Base-by-base conservation (phyloP, 1,139 yeast species). In the Suhomyces atakaporum region DNA sequence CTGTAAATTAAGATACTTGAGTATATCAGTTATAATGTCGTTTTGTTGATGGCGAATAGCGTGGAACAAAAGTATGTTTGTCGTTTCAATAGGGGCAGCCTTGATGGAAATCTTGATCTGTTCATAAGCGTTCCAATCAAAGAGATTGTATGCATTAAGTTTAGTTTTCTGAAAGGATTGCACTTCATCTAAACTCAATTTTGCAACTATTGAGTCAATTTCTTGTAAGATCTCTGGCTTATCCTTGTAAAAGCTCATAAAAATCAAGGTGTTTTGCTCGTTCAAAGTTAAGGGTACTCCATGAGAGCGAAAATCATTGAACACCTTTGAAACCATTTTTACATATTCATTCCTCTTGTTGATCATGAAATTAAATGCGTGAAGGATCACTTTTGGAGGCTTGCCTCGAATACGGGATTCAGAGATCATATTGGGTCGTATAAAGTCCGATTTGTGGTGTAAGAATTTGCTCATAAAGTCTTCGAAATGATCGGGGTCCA, bases 401-500 rank as follows among this genome's bases (percentile, higher is more conserved):
- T 29, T 27, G 1, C 33, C 40, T 6, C 20, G 18, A 3, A 47
- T 24, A 7, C 38, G 33, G 7, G 47, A 36, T 3, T 39, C 33
- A 1, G 60, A 51, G 3, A 60, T 45, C 7, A 33, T 29, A 20
- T 50, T 56, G 10, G 66, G 62, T 32, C 44, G 50, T 23, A 51
- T 39, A 34, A 59, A 58, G 32, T 51, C 47, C 11, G 62, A 40
- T 21, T 44, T 46, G 4, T 40, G 33, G 33, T 35, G 35, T 5
- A 64, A 45, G 35, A 70, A 60, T 23, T 47, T 47, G 3, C 48
- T 39, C 15, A 75, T 40, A 23, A 76, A 58, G 7, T 56, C 59
- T 40, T 73, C 70, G 23, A 75, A 54, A 44, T 73, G 73, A 14
- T 56, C 60, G 7, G 72, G 68, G 12, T 12, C 26, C 30, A 35